Evolutionary conservation across 148 eudicot genomes (phyloP).

Genomic region (Camellia granthamiana): DNA sequence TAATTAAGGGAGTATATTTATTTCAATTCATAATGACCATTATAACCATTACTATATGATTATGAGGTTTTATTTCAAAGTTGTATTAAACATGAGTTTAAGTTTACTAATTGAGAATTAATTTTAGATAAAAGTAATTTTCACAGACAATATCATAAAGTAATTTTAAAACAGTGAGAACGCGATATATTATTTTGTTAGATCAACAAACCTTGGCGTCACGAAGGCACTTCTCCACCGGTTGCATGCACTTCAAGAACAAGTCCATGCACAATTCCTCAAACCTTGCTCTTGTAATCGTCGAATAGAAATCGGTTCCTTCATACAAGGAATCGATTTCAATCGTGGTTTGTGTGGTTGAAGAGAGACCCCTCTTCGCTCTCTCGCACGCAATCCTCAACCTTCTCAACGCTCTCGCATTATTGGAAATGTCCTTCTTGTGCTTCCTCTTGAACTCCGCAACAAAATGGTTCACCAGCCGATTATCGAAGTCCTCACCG

Average conservation of each 20-base stretch:
- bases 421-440: constrained; percentile 37
- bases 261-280: constrained; percentile 38
- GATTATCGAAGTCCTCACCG: constrained; percentile 39
- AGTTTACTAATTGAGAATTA: too few relatives aligned
- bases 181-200: too few relatives aligned
- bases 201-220: constrained; percentile 20
- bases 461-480: constrained; percentile 32
- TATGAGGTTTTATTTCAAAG: too few relatives aligned
- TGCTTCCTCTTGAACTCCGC: constrained; percentile 38
- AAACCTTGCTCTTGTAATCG: constrained; percentile 36
- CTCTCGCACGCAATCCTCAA: constrained; percentile 36
- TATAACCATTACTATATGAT: too few relatives aligned
- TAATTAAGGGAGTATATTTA: too few relatives aligned
- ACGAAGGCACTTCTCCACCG: constrained; percentile 35
- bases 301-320: constrained; percentile 36
- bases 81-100: too few relatives aligned
- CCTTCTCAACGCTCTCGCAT: constrained; percentile 33
- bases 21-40: too few relatives aligned
- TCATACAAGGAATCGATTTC: constrained; percentile 37
- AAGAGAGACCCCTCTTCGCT: constrained; percentile 32
- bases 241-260: constrained; percentile 38
- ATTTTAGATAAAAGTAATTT: too few relatives aligned
- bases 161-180: too few relatives aligned
- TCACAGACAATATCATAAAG: too few relatives aligned
- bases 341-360: constrained; percentile 30